Base-by-base conservation (phyloP, 495 filamentous ascomycete genomes). In the Lasiosphaeria miniovina region DNA sequence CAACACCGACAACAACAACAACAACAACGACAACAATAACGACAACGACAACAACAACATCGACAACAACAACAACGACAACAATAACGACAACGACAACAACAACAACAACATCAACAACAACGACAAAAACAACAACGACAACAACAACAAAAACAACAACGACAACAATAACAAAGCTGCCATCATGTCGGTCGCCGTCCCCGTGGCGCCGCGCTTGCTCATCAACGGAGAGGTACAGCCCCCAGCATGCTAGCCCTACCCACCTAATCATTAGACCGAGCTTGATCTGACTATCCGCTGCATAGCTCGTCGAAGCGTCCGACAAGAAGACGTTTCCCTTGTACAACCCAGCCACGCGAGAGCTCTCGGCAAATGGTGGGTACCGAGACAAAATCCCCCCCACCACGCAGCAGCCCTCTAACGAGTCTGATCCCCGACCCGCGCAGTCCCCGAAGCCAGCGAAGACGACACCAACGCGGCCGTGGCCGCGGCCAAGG, bases 401-500 rank as follows among this genome's bases (percentile, higher is more conserved):
- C 8, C 24, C 36, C 38, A 2, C 36, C 6, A 12, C 35, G 36
- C 32, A 9, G 4, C 17, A 12, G 4, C 14, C 24, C 3, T 46
- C 14, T 41, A 14, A 36, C 49, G 46, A 54, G 4, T 45, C 1
- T 40, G 8, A 31, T 41, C 52, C n/a, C 6, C 14, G 4, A 24
- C 0, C 11, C 24, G 24, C 24, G 24, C 38, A 68, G 72, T 73
- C 24, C 67, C 70, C 58, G 72, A 73, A 35, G 72, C 72, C 3
- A 70, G 55, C 35, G 59, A 36, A 33, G 66, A 77, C 4, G 84
- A 89, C 61, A 76, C 81, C 61, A 78, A 88, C 68, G 68, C 64
- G 3, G 84, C 85, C 12, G 82, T 88, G 2, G 77, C 77, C 4
- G 79, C 84, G 12, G 86, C 86, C 34, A 80, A 82, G 57, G 76